Conservation (phyloP, 1,284 basidiomycete genomes). For the Exobasidium cylindrosporum region DNA sequence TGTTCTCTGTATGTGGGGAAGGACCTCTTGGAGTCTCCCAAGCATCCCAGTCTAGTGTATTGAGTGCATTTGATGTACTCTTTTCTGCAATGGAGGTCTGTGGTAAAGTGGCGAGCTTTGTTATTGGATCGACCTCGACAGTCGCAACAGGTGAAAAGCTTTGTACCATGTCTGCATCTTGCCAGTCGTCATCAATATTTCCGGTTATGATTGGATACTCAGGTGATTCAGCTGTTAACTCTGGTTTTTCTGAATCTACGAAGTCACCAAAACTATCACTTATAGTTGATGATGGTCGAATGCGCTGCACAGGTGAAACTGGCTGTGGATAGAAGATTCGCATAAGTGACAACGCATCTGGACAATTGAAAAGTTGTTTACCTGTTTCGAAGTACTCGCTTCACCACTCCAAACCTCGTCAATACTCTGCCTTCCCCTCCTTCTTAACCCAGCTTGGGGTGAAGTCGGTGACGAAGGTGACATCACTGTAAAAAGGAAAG, state of each 20-base stretch:
- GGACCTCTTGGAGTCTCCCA: constrained; percentile 13
- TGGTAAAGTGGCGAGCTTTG: not conserved
- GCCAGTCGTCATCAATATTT: constrained; percentile 28
- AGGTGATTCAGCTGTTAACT: not conserved
- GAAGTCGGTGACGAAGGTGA: not conserved
- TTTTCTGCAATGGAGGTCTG: not conserved
- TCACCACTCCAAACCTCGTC: not conserved
- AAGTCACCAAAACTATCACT: constrained; percentile 13
- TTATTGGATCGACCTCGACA: not conserved
- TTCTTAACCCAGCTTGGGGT: constrained; percentile 2
- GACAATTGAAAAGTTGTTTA: not conserved
- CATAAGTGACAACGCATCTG: not conserved
- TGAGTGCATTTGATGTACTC: not conserved
- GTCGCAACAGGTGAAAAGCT: constrained; percentile 28
- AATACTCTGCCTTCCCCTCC: not conserved
- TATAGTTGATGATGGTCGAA: not conserved
- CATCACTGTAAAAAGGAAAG: too few species aligned
- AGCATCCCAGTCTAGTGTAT: constrained; percentile 12
- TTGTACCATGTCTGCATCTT: constrained; percentile 32
- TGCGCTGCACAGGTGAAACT: not conserved
- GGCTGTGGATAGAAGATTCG: not conserved
- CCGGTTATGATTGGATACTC: too few species aligned
- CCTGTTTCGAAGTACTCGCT: not conserved
- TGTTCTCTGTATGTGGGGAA: constrained; percentile 4
- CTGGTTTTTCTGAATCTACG: not conserved